Base-by-base conservation (phyloP, 176 grass and related monocot genomes). In the Oryza nivara region DNA sequence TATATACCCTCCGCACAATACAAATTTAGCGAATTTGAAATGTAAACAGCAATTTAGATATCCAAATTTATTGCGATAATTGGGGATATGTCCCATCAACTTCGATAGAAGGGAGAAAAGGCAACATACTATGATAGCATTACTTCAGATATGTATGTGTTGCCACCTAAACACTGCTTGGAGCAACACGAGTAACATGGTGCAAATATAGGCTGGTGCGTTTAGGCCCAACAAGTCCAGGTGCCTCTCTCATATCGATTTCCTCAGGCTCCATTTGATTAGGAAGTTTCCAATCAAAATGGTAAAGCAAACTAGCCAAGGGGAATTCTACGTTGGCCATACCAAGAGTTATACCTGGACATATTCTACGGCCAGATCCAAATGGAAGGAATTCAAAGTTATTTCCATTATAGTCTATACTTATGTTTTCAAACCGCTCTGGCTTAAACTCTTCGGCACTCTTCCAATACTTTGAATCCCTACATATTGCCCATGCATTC, bases 231-330 rank as follows among this genome's bases (percentile, higher is more conserved):
- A 73, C 3, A 2, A 83, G 1, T 13, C 80, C 82, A 40, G 9
- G 1, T 0, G 4, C 9, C 32, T 84, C 82, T 13, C 2, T 26
- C 14, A 44, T 17, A 0, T 76, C 32, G 0, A 77, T 1, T 7
- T 84, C 46, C 46, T 69, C 1, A 2, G 73, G 32, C 46, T 26
- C 5, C 10, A 58, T 20, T 2, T 64, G 63, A 0, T 68, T 5
- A 8, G 73, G 73, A 64, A 84, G 32, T 63, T 77, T 56, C 73
- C 82, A 84, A 1, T 84, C 73, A 35, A 68, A 84, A 46, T 84
- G 82, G 46, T 84, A 76, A 4, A 84, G 46, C 41, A 84, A 46
- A 45, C 82, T 32, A 0, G 15, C 64, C 0, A 84, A 34, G 0
- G 32, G 45, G 13, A 76, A 64, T 5, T 84, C 20, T 23, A 84